Evolutionary conservation across 1,139 yeast species (phyloP).

Genomic region (Arxiozyma telluris): DNA sequence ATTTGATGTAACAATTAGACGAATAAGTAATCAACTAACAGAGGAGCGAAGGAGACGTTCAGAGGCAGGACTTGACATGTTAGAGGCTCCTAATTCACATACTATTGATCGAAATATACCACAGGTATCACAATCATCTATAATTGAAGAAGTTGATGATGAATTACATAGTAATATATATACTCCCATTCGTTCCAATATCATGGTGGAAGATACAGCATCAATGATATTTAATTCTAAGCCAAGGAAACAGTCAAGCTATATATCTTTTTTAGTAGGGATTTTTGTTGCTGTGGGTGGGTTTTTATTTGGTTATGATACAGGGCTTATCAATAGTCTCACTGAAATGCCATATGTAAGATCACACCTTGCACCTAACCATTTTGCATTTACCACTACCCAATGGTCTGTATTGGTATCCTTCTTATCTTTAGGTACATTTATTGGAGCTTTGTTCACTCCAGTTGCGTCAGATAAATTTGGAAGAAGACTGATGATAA

Average conservation of each 20-base stretch:
- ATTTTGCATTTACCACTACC: conserved; percentile 41
- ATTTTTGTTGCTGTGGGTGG: conserved; percentile 76
- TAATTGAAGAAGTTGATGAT: not conserved
- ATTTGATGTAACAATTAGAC: conserved; percentile 1
- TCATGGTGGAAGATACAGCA: not conserved
- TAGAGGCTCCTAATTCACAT: not conserved
- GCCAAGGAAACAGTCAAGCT: conserved; percentile 39
- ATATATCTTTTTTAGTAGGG: conserved; percentile 60
- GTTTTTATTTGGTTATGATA: conserved; percentile 74
- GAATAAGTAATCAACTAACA: not conserved
- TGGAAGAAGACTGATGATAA: conserved; percentile 36
- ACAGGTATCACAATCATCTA: not conserved
- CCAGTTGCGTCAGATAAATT: conserved; percentile 57
- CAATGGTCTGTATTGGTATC: conserved; percentile 66
- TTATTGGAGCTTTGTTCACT: conserved; percentile 64
- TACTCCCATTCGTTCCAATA: not conserved
- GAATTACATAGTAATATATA: not conserved
- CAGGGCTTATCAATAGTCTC: conserved; percentile 67
- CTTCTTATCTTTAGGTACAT: conserved; percentile 64
- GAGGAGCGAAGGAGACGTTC: not conserved
- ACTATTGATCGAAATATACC: not conserved
- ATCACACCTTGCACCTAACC: conserved; percentile 42
- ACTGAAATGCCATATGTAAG: conserved; percentile 61
- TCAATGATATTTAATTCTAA: conserved; percentile 9
- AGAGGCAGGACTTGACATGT: not conserved